Evolutionary conservation across 352 stramenopile species (phyloP).

Genomic region (Thraustochytrium sp.): DNA sequence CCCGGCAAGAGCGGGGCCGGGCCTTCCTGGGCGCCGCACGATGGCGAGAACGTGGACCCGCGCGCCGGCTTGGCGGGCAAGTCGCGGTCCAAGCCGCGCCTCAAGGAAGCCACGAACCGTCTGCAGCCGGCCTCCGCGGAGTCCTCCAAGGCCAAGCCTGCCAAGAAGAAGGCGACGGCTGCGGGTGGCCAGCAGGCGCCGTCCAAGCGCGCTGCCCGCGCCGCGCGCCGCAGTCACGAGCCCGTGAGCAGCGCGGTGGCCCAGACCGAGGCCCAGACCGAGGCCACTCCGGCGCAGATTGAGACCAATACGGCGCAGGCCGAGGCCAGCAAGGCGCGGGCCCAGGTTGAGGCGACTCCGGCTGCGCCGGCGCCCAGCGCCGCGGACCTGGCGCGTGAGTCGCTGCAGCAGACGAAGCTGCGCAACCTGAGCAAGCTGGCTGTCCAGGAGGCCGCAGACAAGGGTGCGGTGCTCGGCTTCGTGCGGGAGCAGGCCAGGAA

Average conservation of each 20-base stretch:
- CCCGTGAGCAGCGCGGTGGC: too few species aligned
- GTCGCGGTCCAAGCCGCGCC: neutral
- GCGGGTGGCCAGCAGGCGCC: too few species aligned
- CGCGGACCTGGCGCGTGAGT: neutral
- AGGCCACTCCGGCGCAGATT: neutral
- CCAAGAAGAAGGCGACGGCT: neutral
- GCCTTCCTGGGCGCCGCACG: neutral
- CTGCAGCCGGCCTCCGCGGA: neutral
- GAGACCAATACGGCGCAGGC: neutral
- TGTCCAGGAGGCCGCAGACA: neutral
- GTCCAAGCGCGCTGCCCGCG: too few species aligned
- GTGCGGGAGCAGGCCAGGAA: neutral
- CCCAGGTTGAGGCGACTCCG: neutral
- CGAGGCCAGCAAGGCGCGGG: neutral
- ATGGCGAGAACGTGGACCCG: slow-evolving; percentile 17
- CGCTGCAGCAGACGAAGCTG: neutral
- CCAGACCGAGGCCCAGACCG: neutral
- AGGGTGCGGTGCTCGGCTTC: neutral
- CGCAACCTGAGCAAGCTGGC: slow-evolving; percentile 22
- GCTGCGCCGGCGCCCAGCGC: neutral
- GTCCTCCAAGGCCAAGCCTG: too few species aligned
- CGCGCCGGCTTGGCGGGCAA: neutral
- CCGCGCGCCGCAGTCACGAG: too few species aligned
- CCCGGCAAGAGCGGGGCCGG: neutral
- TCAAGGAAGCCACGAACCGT: neutral